phyloP scores from a whole-genome alignment of 768 basidiomycete species.

The Fistulinella prunicolor region DNA sequence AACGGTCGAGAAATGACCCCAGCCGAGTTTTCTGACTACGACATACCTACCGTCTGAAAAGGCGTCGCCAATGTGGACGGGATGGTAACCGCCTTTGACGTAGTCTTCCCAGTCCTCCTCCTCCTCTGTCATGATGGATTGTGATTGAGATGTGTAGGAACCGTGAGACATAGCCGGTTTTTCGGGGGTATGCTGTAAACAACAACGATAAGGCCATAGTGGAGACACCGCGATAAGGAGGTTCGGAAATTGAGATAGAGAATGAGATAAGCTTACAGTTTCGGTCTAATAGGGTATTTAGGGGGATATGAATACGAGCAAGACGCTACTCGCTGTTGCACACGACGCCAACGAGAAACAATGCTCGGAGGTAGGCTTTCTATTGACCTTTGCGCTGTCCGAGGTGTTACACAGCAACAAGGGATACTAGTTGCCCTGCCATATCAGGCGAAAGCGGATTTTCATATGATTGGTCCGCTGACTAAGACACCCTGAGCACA shows the following conservation, averaged over 20 bases:
- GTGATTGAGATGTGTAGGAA: slow-evolving; percentile 68
- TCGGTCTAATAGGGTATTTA: slow-evolving; percentile 28
- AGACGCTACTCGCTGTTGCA: neutral
- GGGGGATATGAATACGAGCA: slow-evolving; percentile 1
- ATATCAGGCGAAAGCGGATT: slow-evolving; percentile 17
- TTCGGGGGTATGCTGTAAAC: slow-evolving; percentile 35
- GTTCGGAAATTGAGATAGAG: slow-evolving; percentile 25
- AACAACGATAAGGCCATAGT: slow-evolving; percentile 31
- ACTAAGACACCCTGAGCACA: slow-evolving; percentile 22
- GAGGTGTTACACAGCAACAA: slow-evolving; percentile 6
- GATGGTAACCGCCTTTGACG: slow-evolving; percentile 80
- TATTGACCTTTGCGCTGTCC: slow-evolving; percentile 2
- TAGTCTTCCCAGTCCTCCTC: slow-evolving; percentile 94
- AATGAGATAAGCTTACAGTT: slow-evolving; percentile 24
- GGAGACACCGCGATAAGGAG: slow-evolving; percentile 30
- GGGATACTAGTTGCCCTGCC: slow-evolving; percentile 4
- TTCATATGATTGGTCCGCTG: slow-evolving; percentile 32
- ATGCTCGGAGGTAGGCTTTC: neutral
- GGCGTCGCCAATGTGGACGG: slow-evolving; percentile 91
- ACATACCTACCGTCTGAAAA: slow-evolving; percentile 86
- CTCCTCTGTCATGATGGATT: slow-evolving; percentile 84
- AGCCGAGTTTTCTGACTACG: slow-evolving; percentile 93
- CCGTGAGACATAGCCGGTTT: slow-evolving; percentile 60
- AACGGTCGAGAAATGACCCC: slow-evolving; percentile 93
- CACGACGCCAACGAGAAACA: neutral